Conservation (phyloP, 768 basidiomycete species). For the Xerocomellus amylosporus region DNA sequence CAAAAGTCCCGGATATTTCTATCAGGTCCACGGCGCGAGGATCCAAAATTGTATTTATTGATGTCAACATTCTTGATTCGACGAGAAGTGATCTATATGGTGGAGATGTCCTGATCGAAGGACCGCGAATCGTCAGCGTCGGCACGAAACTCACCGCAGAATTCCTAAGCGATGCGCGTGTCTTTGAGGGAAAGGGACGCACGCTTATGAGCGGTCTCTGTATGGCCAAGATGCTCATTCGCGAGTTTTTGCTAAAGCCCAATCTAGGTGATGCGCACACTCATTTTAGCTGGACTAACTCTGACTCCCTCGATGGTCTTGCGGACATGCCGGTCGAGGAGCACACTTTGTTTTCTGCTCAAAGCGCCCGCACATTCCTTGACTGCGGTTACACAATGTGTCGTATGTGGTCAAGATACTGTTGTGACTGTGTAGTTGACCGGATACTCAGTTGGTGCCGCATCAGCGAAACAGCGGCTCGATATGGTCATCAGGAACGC, state of each 20-base stretch:
- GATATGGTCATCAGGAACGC: neutral
- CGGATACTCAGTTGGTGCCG: neutral
- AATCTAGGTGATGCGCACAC: neutral
- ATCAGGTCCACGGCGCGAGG: neutral
- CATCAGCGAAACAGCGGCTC: neutral
- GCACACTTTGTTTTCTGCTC: neutral
- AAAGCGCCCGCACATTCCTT: neutral
- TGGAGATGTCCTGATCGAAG: neutral
- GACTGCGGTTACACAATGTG: neutral
- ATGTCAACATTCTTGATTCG: conserved; percentile 14
- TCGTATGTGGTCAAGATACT: neutral
- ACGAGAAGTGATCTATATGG: neutral
- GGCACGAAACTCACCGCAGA: neutral
- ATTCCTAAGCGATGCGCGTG: neutral
- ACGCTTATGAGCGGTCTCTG: neutral
- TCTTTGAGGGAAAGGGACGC: neutral
- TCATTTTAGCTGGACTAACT: neutral
- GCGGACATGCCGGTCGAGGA: neutral
- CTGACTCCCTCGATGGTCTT: neutral
- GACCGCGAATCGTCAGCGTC: neutral
- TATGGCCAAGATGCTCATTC: neutral
- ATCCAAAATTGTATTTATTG: conserved; percentile 1
- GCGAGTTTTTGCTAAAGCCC: neutral
- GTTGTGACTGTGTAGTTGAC: neutral
- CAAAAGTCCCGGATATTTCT: neutral